Conservation (phyloP, 2,329 filamentous ascomycete genomes). For the Fusarium praegraminearum region DNA sequence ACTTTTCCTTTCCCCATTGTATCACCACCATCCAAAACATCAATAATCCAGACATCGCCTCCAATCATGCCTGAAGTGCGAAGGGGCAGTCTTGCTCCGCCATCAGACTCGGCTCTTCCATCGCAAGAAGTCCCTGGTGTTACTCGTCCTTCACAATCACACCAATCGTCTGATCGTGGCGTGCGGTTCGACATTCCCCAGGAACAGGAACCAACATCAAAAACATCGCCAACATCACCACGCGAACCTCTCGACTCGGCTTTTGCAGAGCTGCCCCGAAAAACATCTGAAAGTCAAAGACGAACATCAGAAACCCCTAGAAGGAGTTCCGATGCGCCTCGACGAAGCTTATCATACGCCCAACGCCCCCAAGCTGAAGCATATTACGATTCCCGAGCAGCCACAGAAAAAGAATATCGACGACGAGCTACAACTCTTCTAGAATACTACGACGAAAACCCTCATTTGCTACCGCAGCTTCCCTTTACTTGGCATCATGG, state of each 20-base stretch:
- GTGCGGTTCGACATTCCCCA: constrained; percentile 40
- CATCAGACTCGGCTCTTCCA: constrained; percentile 40
- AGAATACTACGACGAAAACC: constrained; percentile 57
- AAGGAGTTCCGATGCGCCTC: constrained; percentile 40
- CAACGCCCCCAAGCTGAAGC: constrained; percentile 51
- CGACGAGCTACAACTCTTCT: constrained; percentile 53
- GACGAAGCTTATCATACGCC: constrained; percentile 54
- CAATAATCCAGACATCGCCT: not conserved
- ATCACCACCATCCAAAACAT: constrained; percentile 1
- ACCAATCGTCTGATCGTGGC: constrained; percentile 27
- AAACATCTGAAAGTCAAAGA: constrained; percentile 32
- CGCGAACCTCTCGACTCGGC: constrained; percentile 33
- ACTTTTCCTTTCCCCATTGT: not conserved
- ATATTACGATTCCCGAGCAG: constrained; percentile 58
- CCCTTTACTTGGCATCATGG: constrained; percentile 58
- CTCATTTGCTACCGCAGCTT: constrained; percentile 54
- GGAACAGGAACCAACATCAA: constrained; percentile 6
- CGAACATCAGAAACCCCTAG: constrained; percentile 41
- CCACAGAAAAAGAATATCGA: constrained; percentile 51
- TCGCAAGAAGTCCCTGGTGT: constrained; percentile 24
- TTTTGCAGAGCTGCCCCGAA: constrained; percentile 43
- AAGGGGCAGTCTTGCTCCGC: constrained; percentile 43
- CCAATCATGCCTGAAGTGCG: constrained; percentile 50
- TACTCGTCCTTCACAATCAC: constrained; percentile 35
- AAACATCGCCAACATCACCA: not conserved